phyloP scores from a whole-genome alignment of 805 yeast genomes.

The Maudiozyma serrabonitensis region DNA sequence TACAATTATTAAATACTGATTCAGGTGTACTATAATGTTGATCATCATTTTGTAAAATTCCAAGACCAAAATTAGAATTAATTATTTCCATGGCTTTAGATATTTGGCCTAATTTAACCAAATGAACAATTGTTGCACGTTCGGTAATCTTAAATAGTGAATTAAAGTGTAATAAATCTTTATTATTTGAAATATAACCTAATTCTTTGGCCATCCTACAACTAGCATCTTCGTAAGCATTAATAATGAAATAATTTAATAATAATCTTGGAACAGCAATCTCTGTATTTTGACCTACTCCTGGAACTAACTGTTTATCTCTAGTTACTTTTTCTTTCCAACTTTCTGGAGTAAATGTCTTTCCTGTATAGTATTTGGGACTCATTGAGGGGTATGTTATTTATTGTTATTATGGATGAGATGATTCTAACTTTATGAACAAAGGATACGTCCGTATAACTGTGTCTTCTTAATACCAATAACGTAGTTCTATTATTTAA shows the following conservation, averaged over 20 bases:
- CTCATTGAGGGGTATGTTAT: background rate
- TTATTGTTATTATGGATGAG: background rate
- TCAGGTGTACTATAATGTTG: background rate
- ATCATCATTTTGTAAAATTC: conserved; percentile 12
- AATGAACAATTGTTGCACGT: conserved; percentile 17
- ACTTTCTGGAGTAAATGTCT: conserved; percentile 19
- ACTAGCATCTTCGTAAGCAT: conserved; percentile 69
- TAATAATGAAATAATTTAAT: conserved; percentile 64
- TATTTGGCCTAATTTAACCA: conserved; percentile 20
- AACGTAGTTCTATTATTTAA: too few species aligned
- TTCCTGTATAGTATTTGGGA: conserved; percentile 4
- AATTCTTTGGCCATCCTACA: conserved; percentile 50
- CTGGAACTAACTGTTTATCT: background rate
- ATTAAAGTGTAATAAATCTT: conserved; percentile 26
- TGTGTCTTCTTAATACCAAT: too few species aligned
- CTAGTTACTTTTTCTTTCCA: conserved; percentile 20
- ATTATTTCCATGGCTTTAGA: conserved; percentile 25
- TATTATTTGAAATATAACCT: conserved; percentile 21
- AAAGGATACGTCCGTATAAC: too few species aligned
- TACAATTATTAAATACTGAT: background rate
- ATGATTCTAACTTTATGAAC: too few species aligned
- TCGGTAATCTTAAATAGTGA: conserved; percentile 19
- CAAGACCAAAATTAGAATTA: conserved; percentile 21
- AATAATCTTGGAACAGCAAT: conserved; percentile 33
- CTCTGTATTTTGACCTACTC: background rate